Evolutionary conservation across 2,329 filamentous ascomycete genomes (phyloP), one percentile per base, ranked within the genome.

Genomic region (Elsinoe australis): DNA sequence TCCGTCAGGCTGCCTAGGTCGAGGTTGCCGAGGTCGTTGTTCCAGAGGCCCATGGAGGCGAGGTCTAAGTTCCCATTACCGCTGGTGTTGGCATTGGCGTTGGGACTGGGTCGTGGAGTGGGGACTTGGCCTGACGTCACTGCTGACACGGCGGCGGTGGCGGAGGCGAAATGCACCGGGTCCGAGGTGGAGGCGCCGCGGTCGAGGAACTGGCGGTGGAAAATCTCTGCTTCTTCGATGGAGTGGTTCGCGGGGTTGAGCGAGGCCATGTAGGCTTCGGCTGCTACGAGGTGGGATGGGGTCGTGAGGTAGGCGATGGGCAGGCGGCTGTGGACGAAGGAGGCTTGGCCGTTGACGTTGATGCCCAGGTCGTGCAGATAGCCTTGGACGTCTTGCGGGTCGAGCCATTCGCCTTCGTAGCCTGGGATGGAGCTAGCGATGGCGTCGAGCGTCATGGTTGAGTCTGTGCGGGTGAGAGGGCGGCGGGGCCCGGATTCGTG

Each of bases 321-420:
- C 17, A 84, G 64, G 41, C 83, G 73, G 6, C 75, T 74, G 39
- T 76, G 74, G 1, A 83, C 70, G 48, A 76, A 80, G 14, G 83
- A 80, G 7, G 75, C 71, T 7, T 71, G 68, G 0, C 75, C 72
- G 7, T 82, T 75, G 45, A 88, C 79, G 36, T 69, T 61, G 22
- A 87, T 75, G 4, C 80, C 80, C 22, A 76, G 74, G 42, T 76
- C 71, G 32, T 73, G 74, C 2, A 94, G 67, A 59, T 88, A 92
- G 9, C 76, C 72, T 62, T 92, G 83, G 0, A 88, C 80, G 61
- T 92, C 87, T 51, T 85, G 75, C 0, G 80, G 68, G 58, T 92
- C 85, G 55, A 84, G 85, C 71, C 86, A 92, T 44, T 85, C 78
- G 3, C 85, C 85, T 51, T 83, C 76, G 52, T 82, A 84, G 0